Base-by-base conservation (phyloP, 352 stramenopile species). In the Albugo laibachii region DNA sequence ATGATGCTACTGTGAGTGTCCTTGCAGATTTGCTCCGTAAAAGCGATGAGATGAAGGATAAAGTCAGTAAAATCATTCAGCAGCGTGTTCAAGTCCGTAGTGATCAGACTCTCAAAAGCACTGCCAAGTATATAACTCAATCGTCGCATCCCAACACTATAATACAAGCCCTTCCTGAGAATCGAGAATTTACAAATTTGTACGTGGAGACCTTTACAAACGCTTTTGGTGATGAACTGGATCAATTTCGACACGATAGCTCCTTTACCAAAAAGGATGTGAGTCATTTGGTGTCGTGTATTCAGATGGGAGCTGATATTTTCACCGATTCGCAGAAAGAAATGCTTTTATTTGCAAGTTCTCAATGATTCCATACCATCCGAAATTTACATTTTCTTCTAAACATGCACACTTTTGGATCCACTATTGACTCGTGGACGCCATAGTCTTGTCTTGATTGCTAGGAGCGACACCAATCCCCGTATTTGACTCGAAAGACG, bases 261-360 rank as follows among this genome's bases (percentile, higher is more conserved):
- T 61, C 66, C 56, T 92, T 92, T 53, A 72, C 87, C 47, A 83
- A 63, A 54, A 85, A 80, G 50, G 79, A 92, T 58, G 79, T 92
- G 55, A 66, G 59, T 39, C 87, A 84, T 81, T 83, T 92, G 77
- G 87, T 92, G 56, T 83, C 73, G 36, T 83, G 75, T 52, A 88
- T 92, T 54, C 68, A 86, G 45, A 63, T 70, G 11, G 72, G 76
- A 20, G 73, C 61, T 41, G 76, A 92, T 58, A 61, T 88, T 42
- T 88, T 87, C 55, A 68, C 75, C 19, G 73, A 75, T 13, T 56
- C 88, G 37, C 75, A 92, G 52, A 78, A 43, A 31, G 24, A 91
- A 50, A 78, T 75, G 56, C 70, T 91, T 19, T 86, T 91, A 20
- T 59, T 86, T 21, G 34, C 35, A 43, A 24, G 8, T 10, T 24